phyloP scores from a whole-genome alignment of 495 filamentous ascomycete genomes.

The Aspergillus cristatus region DNA sequence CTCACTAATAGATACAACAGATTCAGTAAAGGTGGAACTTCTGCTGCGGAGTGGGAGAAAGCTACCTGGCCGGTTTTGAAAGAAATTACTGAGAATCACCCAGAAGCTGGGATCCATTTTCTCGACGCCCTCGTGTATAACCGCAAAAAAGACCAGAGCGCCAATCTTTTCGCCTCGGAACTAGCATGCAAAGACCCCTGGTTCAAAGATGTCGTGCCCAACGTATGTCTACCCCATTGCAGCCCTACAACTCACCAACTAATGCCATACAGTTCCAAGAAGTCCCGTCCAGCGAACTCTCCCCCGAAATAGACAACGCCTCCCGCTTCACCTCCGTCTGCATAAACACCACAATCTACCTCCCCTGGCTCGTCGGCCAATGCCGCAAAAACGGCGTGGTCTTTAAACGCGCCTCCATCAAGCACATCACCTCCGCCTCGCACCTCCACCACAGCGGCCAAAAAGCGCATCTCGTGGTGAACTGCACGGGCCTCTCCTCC shows the following conservation, averaged over 20 bases:
- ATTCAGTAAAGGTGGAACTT: neutral
- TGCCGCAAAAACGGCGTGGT: conserved; percentile 61
- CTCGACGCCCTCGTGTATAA: conserved; percentile 57
- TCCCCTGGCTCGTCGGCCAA: conserved; percentile 72
- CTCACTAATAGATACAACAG: neutral
- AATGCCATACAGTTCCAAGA: conserved; percentile 44
- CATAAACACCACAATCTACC: conserved; percentile 83
- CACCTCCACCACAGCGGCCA: conserved; percentile 51
- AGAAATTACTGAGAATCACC: conserved; percentile 56
- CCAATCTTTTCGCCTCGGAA: conserved; percentile 49
- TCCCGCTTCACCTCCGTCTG: conserved; percentile 74
- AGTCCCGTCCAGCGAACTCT: conserved; percentile 46
- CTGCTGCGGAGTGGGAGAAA: conserved; percentile 39
- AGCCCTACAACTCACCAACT: too few species aligned
- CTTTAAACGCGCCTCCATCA: conserved; percentile 50
- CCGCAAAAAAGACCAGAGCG: conserved; percentile 50
- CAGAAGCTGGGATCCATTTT: conserved; percentile 85
- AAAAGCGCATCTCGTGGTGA: conserved; percentile 65
- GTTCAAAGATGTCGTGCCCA: conserved; percentile 69
- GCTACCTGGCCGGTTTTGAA: conserved; percentile 58
- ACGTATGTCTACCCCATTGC: conserved; percentile 35
- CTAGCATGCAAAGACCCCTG: conserved; percentile 65
- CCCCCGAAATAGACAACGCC: conserved; percentile 53
- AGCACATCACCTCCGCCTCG: conserved; percentile 66
- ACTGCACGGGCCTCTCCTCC: conserved; percentile 76